Percentiles rank a stretch among this genome's conserved stretches.
Conservation (phyloP, 1,284 basidiomycete species). For the Volvariella volvacea region DNA sequence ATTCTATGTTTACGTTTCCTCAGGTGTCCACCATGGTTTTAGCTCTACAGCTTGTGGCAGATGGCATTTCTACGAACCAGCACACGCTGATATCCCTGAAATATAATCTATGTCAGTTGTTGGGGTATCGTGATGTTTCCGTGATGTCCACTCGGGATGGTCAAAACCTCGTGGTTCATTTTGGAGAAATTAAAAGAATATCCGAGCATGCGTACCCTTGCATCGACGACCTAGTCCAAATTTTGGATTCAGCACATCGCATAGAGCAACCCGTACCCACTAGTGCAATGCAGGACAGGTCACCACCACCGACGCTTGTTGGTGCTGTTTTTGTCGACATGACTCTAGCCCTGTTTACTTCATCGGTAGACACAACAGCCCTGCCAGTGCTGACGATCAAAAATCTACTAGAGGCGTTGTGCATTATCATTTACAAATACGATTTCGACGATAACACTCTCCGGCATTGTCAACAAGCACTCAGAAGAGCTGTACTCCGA, state of each 20-base stretch:
- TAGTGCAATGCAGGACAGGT: slow-evolving; percentile 40
- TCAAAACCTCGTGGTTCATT: slow-evolving; percentile 45
- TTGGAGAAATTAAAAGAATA: slow-evolving; percentile 37
- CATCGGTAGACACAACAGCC: slow-evolving; percentile 31
- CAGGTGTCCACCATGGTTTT: slow-evolving; percentile 53
- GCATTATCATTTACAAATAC: slow-evolving; percentile 62
- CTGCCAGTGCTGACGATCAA: slow-evolving; percentile 51
- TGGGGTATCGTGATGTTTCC: slow-evolving; percentile 49
- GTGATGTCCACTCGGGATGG: slow-evolving; percentile 38
- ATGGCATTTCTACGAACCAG: slow-evolving; percentile 47
- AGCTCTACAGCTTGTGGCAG: slow-evolving; percentile 56
- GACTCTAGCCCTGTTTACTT: slow-evolving; percentile 40
- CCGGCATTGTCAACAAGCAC: slow-evolving; percentile 40
- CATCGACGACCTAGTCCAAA: slow-evolving; percentile 44
- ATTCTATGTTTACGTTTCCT: no score
- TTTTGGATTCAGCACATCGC: slow-evolving; percentile 51
- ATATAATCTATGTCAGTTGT: slow-evolving; percentile 42
- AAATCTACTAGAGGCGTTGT: slow-evolving; percentile 51
- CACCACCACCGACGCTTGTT: slow-evolving; percentile 36
- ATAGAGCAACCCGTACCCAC: slow-evolving; percentile 40
- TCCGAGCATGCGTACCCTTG: slow-evolving; percentile 43
- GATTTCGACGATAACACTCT: slow-evolving; percentile 52
- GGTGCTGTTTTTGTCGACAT: slow-evolving; percentile 61
- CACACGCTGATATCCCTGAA: slow-evolving; percentile 56
- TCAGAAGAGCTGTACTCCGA: slow-evolving; percentile 47